These are phyloP conservation scores for Sungouiozyma intestinalis DNA, from an alignment of 805 yeast species.

Conservation along the genomic window DNA sequence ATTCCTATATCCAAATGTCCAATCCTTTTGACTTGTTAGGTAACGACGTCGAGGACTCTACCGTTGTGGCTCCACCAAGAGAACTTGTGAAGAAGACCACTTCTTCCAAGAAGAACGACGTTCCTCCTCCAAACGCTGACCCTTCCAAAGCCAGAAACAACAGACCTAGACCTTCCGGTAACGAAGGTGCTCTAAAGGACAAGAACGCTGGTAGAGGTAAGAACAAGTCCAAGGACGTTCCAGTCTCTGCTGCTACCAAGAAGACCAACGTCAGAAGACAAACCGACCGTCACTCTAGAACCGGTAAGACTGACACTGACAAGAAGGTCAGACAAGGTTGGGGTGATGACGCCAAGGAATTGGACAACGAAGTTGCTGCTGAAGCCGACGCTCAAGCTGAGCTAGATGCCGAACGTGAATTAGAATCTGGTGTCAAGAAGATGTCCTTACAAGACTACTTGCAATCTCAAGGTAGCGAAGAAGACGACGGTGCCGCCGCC, in stretches of 20 bases:
- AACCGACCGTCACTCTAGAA: constrained; percentile 78
- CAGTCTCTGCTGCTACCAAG: constrained; percentile 43
- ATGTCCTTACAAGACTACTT: constrained; percentile 83
- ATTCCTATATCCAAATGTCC: constrained; percentile 11
- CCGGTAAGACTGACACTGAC: constrained; percentile 73
- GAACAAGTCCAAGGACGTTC: constrained; percentile 39
- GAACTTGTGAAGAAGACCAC: constrained; percentile 75
- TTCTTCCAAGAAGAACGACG: constrained; percentile 79
- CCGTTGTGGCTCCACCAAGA: constrained; percentile 44
- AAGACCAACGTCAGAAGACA: constrained; percentile 43
- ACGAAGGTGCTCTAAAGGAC: constrained; percentile 77
- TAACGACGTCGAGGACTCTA: constrained; percentile 81
- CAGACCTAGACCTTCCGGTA: constrained; percentile 65
- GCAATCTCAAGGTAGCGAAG: constrained; percentile 40
- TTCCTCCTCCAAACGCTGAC: constrained; percentile 72
- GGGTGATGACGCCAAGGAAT: constrained; percentile 72
- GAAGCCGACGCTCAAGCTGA: constrained; percentile 60
- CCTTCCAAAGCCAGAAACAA: constrained; percentile 66
- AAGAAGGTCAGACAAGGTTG: constrained; percentile 81
- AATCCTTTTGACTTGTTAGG: constrained; percentile 76
- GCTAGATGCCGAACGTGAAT: constrained; percentile 40
- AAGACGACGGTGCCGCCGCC: constrained; percentile 40
- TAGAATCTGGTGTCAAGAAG: constrained; percentile 29
- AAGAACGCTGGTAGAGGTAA: constrained; percentile 59
- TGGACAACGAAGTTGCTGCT: constrained; percentile 52